phyloP scores from a whole-genome alignment of 441 rosid species.

The Aquilaria agallochum region DNA sequence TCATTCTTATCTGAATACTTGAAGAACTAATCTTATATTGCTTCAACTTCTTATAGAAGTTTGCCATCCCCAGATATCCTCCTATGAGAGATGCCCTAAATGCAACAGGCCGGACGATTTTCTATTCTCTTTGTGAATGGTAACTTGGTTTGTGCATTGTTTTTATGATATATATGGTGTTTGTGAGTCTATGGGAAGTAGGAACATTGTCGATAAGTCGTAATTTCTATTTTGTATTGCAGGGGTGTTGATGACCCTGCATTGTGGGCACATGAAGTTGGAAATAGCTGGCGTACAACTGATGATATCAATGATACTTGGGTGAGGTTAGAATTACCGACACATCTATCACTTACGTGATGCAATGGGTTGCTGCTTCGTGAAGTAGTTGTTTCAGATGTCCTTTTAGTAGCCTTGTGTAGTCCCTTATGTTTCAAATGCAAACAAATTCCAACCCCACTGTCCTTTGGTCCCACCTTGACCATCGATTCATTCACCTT shows the following conservation, averaged over 20 bases:
- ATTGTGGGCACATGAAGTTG: conserved; percentile 86
- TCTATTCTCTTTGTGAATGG: conserved; percentile 97
- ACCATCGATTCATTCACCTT: too few relatives aligned
- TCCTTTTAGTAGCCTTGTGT: too few relatives aligned
- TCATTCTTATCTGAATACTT: conserved; percentile 17
- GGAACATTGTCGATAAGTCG: background rate
- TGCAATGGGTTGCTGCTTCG: background rate
- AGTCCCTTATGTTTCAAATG: too few relatives aligned
- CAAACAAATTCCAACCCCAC: too few relatives aligned
- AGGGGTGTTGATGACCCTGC: conserved; percentile 99
- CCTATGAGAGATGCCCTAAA: conserved; percentile 92
- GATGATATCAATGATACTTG: conserved; percentile 93
- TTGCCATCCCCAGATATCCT: conserved; percentile 64
- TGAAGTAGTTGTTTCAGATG: background rate
- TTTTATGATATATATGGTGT: background rate
- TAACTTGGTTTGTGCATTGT: conserved; percentile 23
- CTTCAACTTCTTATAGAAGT: conserved; percentile 12
- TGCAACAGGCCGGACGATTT: conserved; percentile 58
- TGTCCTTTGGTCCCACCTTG: too few relatives aligned
- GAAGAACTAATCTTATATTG: conserved; percentile 6
- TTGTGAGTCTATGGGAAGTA: background rate
- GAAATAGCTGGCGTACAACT: conserved; percentile 99
- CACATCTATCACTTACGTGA: background rate
- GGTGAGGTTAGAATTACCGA: conserved; percentile 66
- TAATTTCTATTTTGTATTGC: conserved; percentile 15